Base-by-base conservation (phyloP, 805 yeast genomes). In the Candida ovalis region DNA sequence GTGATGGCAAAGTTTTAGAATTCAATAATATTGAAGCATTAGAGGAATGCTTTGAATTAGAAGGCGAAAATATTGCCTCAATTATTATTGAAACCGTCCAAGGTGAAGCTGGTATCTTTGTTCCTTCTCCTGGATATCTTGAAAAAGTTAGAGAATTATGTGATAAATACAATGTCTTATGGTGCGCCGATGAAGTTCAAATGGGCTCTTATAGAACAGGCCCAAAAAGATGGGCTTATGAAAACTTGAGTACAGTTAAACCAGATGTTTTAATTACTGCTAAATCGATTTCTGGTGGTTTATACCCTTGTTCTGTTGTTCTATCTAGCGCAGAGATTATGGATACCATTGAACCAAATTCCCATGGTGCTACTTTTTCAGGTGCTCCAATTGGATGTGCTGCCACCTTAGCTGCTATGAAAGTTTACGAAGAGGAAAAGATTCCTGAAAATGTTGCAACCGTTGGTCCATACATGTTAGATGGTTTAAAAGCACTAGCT, bases 41-140 rank as follows among this genome's bases (percentile, higher is more conserved):
- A 28, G 59, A 64, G 48, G 54, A 52, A 30, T 58, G 61, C 22
- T 56, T 69, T 28, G 49, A 56, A 45, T 39, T 53, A 5, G 62
- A 68, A 48, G 66, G 63, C 25, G 58, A 58, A n/a, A 56, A 53
- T 10, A 63, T 70, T 24, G 70, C 72, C 9, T 72, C 66, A 17
- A 59, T 68, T 12, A 66, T 70, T 7, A 44, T 69, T 43, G 73
- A 70, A 51, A 66, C 70, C 6, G 62, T 70, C 28, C 74, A 70
- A 55, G 73, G 74, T 21, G 74, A 72, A 30, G 72, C 69, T 17
- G 74, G 73, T 7, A 61, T 70, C 54, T 47, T 60, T 36, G 57
- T 67, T n/a, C 70, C 69, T 23, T 61, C 62, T 40, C 66, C 67
- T 12, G 66, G 63, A 4, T 69, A 57, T 42, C 46, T 64, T 21